These are phyloP conservation scores for Dacryopinax primogenitus DNA, from an alignment of 768 basidiomycete genomes.

Conservation along the genomic window DNA sequence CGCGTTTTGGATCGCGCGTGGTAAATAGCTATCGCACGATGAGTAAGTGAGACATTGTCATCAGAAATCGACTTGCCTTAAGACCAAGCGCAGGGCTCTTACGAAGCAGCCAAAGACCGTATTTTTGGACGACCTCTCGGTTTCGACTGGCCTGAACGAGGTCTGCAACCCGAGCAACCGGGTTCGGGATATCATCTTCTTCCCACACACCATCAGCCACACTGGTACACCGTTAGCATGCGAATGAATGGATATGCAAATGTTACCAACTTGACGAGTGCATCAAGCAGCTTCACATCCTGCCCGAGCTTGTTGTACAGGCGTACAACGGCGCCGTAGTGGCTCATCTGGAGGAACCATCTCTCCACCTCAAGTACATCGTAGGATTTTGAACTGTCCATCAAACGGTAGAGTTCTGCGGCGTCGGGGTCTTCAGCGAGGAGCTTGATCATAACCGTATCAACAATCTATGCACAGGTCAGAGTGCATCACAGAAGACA, in stretches of 20 bases:
- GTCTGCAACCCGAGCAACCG: conserved; percentile 45
- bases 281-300: conserved; percentile 48
- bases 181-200: conserved; percentile 52
- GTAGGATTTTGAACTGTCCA: conserved; percentile 40
- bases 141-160: conserved; percentile 48
- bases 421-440: conserved; percentile 50
- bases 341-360: conserved; percentile 37
- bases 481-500: background rate
- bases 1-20: conserved; percentile 42
- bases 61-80: conserved; percentile 35
- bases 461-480: conserved; percentile 44
- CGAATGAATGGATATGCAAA: background rate
- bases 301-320: conserved; percentile 47
- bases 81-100: conserved; percentile 57
- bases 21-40: conserved; percentile 43
- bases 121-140: conserved; percentile 49
- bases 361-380: conserved; percentile 55
- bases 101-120: conserved; percentile 70
- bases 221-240: conserved; percentile 29
- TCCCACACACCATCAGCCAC: conserved; percentile 52
- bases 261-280: conserved; percentile 50
- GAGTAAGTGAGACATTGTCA: background rate
- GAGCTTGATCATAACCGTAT: conserved; percentile 67
- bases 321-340: conserved; percentile 48
- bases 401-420: conserved; percentile 45